Base-by-base conservation (phyloP, 2,329 filamentous ascomycete genomes). In the Phialophora chinensis region DNA sequence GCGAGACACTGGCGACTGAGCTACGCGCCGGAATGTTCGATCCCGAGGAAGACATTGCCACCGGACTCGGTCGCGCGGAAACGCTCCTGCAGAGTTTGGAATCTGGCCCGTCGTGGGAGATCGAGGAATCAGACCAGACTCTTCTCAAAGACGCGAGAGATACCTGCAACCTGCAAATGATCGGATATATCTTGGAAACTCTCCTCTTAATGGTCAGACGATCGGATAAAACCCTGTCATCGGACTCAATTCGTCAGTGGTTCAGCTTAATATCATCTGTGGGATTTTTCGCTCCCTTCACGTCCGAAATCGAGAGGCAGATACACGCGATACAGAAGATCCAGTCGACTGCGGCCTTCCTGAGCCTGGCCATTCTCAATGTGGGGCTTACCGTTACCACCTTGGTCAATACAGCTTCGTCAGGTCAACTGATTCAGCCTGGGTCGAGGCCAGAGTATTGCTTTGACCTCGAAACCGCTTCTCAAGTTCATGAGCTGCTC, bases 401-500 rank as follows among this genome's bases (percentile, higher is more conserved):
- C n/a, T 54, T 71, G 65, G 62, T 60, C 33, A 44, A 64, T 23
- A 60, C 60, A 8, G 69, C 65, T 10, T 56, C 54, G 5, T 63
- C 62, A 25, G 58, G 49, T 23, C 65, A 63, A 62, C n/a, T 62
- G 8, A 33, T 47, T 33, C 58, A 56, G 10, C 55, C 60, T 33
- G 63, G 50, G 53, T 33, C 65, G 49, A 11, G 38, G 20, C 38
- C 38, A 42, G 58, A 65, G 49, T 72, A 66, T 56, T 81, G 96
- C 55, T 83, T 90, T 20, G 89, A 91, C 58, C 85, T 88, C 2
- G 84, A 87, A 6, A 86, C 90, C 23, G 82, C 96, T n/a, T 85
- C 87, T 57, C 85, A 88, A 62, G 85, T 97, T 14, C 92, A 94
- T 72, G 85, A 86, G 60, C 85, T 90, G n/a, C 83, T 97, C 38